Percentiles rank a stretch among this genome's conserved stretches.
phyloP scores from a whole-genome alignment of 495 filamentous ascomycete species.

The Cudoniella acicularis region DNA sequence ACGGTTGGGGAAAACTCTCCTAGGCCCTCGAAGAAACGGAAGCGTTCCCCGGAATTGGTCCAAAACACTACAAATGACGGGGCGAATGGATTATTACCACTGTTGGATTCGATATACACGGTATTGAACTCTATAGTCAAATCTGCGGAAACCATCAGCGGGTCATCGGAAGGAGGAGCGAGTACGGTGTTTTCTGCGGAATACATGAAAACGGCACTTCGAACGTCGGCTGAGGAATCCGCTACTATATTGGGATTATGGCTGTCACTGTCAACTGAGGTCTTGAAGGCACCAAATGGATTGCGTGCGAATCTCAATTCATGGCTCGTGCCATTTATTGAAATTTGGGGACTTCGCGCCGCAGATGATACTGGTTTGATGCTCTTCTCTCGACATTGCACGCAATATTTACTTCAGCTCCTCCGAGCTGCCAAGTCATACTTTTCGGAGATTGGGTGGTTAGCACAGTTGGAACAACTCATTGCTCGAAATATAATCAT shows the following conservation, averaged over 20 bases:
- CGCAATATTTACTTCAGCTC: conserved; percentile 16
- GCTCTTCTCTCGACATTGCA: conserved; percentile 19
- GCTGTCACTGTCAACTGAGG: not conserved
- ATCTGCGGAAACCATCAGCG: conserved; percentile 25
- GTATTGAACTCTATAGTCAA: conserved; percentile 4
- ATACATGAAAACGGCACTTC: conserved; percentile 49
- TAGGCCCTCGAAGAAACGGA: conserved; percentile 39
- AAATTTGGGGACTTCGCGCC: conserved; percentile 20
- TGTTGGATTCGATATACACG: conserved; percentile 13
- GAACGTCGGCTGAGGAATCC: conserved; percentile 42
- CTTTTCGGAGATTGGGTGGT: conserved; percentile 28
- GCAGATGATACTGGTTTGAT: conserved; percentile 9
- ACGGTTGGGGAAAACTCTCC: conserved; percentile 2
- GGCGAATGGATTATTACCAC: not conserved
- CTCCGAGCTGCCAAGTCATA: conserved; percentile 2
- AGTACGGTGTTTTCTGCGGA: conserved; percentile 41
- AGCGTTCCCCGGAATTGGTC: conserved; percentile 31
- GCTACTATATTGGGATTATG: conserved; percentile 41
- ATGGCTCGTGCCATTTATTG: conserved; percentile 22
- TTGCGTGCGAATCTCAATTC: not conserved
- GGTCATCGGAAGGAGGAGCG: conserved; percentile 24
- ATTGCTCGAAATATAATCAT: conserved; percentile 67
- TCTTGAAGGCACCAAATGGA: not conserved
- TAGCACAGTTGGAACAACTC: conserved; percentile 52
- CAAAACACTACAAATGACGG: not conserved